A percentile compares a stretch with the other conserved stretches of the same genome.
Conservation (phyloP, 2,329 filamentous ascomycete genomes). For the Aspergillus tubingensis region DNA sequence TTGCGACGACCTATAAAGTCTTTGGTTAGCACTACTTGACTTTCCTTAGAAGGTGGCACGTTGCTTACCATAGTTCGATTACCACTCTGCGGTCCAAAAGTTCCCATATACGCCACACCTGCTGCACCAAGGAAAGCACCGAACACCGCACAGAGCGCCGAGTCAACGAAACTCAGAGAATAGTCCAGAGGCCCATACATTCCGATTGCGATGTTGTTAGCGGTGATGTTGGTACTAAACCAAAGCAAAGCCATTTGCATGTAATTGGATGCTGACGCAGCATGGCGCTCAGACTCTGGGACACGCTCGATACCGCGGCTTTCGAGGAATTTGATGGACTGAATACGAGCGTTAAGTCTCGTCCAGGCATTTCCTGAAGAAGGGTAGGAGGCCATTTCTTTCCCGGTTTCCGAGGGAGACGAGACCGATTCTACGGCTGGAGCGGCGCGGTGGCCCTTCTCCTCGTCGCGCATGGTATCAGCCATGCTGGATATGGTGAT, state of each 20-base stretch:
- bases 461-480: slow-evolving; percentile 3
- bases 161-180: slow-evolving; percentile 36
- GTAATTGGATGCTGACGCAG: slow-evolving; percentile 29
- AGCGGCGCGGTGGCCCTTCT: slow-evolving; percentile 3
- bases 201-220: slow-evolving; percentile 37
- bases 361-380: neutral
- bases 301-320: slow-evolving; percentile 59
- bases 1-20: slow-evolving; percentile 25
- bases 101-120: slow-evolving; percentile 35
- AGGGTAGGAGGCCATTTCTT: neutral
- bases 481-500: neutral
- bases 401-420: neutral
- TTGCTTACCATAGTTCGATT: slow-evolving; percentile 36
- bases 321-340: slow-evolving; percentile 35
- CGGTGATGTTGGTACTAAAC: slow-evolving; percentile 32
- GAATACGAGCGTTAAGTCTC: neutral
- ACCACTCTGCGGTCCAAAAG: slow-evolving; percentile 36
- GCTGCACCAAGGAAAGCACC: slow-evolving; percentile 30
- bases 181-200: slow-evolving; percentile 37
- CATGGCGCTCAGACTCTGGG: slow-evolving; percentile 50
- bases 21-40: neutral
- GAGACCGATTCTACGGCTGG: neutral
- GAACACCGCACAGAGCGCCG: slow-evolving; percentile 28
- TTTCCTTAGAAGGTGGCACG: neutral
- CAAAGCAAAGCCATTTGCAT: slow-evolving; percentile 21